Base-by-base conservation (phyloP, 441 rosid species). In the Geranium incanum region DNA sequence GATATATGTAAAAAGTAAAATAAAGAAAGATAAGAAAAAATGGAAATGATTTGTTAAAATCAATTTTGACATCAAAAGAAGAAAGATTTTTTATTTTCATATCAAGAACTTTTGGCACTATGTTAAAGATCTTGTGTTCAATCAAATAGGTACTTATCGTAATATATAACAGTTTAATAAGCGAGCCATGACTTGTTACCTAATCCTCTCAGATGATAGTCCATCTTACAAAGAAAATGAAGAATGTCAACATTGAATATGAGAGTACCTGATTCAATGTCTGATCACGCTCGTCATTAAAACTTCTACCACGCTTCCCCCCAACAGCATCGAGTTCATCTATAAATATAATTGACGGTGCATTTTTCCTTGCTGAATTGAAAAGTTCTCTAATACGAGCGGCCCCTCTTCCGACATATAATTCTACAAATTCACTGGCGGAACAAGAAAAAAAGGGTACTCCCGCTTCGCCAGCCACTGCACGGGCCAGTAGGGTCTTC, bases 381-480 rank as follows among this genome's bases (percentile, higher is more conserved):
- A 95, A 92, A 71, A 95, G 94, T 77, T 95, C 97, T 83, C 97
- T 86, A 71, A 92, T 87, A 72, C 96, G 81, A 18, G 98, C 96
- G 37, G 98, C 96, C 3, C 98, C 98, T 87, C 99, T 89, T 72
- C 97, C 99, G 69, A 92, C 97, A 84, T 88, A 95, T 84, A 92
- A 36, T 82, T 92, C 98, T 63, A 92, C 98, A 70, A 92, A 92
- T 82, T 92, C 98, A 66, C 98, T 92, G 15, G 98, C 98, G 23
- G 99, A 92, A 59, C 88, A 97, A 71, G 92, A 84, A 81, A 89
- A 92, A 78, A 95, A 91, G 0, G 97, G 98, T 52, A 89, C 96
- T 81, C 96, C 96, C 0, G 96, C 97, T 81, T 91, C 99, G 69
- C 98, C 97, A 52, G 98, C 98, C 69, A 92, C 96, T 23, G 98